Evolutionary conservation across 805 yeast genomes (phyloP).

Genomic region (Isabelozyma rhagii): DNA sequence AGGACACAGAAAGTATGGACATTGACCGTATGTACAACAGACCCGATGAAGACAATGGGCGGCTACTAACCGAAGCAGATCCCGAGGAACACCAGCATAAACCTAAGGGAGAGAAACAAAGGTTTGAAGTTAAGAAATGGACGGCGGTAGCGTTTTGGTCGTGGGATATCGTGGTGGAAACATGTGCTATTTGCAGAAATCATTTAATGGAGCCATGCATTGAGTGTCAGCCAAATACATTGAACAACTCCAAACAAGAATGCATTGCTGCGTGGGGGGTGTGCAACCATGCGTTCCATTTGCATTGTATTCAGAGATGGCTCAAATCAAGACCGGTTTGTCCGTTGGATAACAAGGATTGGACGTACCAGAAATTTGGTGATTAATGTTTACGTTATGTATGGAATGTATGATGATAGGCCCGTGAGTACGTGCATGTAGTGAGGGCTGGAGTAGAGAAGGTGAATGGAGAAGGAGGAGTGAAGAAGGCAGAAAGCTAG

Average conservation of each 20-base stretch:
- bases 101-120: conserved; percentile 45
- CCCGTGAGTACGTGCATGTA: no score
- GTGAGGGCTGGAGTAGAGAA: no score
- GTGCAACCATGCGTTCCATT: conserved; percentile 97
- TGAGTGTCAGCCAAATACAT: conserved; percentile 87
- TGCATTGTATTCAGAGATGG: conserved; percentile 97
- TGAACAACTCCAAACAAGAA: conserved; percentile 57
- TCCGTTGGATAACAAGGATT: conserved; percentile 91
- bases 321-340: conserved; percentile 91
- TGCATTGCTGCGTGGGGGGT: conserved; percentile 97
- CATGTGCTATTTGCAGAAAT: conserved; percentile 97
- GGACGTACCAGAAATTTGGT: conserved; percentile 74
- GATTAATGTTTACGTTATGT: conserved; percentile 27
- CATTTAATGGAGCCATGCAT: conserved; percentile 98
- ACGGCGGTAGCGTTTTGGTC: conserved; percentile 99
- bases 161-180: conserved; percentile 94
- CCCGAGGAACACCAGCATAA: conserved; percentile 14
- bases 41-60: conserved; percentile 3
- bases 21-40: conserved; percentile 20
- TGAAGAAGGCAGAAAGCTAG: no score
- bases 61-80: conserved; percentile 11
- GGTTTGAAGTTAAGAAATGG: conserved; percentile 96
- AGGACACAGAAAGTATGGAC: conserved; percentile 27
- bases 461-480: no score
- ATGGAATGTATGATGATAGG: neutral